phyloP scores from a whole-genome alignment of 192 early-diverging fungal species.

The Spizellomyces punctatus region DNA sequence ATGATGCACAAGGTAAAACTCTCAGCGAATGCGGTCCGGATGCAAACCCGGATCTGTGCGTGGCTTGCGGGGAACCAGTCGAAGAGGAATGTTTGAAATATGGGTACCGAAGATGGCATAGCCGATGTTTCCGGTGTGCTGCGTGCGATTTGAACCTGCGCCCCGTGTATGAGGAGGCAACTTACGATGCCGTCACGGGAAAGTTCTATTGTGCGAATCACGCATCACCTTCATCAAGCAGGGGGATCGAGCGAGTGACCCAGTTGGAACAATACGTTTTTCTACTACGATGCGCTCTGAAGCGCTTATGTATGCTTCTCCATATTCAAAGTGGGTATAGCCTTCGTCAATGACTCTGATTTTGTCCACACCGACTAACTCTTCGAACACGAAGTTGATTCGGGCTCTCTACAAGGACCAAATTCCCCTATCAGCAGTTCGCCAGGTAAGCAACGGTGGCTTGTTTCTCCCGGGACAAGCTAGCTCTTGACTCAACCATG shows the following conservation, averaged over 20 bases:
- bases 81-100: conserved; percentile 87
- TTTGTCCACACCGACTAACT: background rate
- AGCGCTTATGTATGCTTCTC: conserved; percentile 77
- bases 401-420: no score
- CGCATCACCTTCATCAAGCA: conserved; percentile 2
- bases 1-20: conserved; percentile 32
- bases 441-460: no score
- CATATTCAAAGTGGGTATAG: conserved; percentile 48
- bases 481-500: no score
- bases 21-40: conserved; percentile 28
- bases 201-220: conserved; percentile 40
- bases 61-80: conserved; percentile 71
- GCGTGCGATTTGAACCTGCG: conserved; percentile 51
- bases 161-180: conserved; percentile 12
- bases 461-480: no score
- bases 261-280: conserved; percentile 92
- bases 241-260: conserved; percentile 73
- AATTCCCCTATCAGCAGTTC: no score
- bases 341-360: conserved; percentile 2
- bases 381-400: no score
- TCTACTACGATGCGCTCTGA: conserved; percentile 79
- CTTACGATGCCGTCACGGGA: conserved; percentile 11
- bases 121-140: conserved; percentile 80
- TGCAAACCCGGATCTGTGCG: conserved; percentile 74
- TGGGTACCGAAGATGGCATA: conserved; percentile 65